Evolutionary conservation across 371 early-diverging fungal species (phyloP).

Genomic region (Mucor ambiguus): DNA sequence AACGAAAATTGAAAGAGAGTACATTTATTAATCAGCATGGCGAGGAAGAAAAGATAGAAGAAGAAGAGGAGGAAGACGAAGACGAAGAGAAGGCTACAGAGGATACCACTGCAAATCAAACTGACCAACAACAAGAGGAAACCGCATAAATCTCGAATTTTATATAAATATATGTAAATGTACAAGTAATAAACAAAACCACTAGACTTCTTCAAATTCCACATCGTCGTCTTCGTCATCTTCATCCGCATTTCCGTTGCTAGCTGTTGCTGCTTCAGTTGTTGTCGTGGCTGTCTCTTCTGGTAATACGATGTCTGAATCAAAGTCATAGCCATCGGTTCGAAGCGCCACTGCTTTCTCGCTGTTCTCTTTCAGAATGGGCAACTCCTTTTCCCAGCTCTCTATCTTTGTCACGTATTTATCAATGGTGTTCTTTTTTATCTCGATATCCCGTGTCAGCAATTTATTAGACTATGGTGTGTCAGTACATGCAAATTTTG

Average conservation of each 20-base stretch:
- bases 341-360: slow-evolving; percentile 15
- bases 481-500: neutral
- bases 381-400: slow-evolving; percentile 26
- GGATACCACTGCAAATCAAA: neutral
- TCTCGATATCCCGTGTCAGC: slow-evolving; percentile 28
- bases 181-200: neutral
- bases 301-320: slow-evolving; percentile 9
- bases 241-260: neutral
- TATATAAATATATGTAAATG: neutral
- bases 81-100: neutral
- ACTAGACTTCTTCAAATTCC: slow-evolving; percentile 37
- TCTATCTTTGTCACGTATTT: slow-evolving; percentile 28
- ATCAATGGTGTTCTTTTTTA: slow-evolving; percentile 25
- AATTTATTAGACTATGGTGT: slow-evolving; percentile 19
- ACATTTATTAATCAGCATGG: slow-evolving; percentile 36
- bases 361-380: slow-evolving; percentile 19
- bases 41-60: slow-evolving; percentile 18
- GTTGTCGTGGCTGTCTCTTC: neutral
- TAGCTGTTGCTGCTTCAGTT: neutral
- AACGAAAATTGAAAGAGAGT: slow-evolving; percentile 72
- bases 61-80: slow-evolving; percentile 15
- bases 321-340: slow-evolving; percentile 23
- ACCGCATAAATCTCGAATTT: neutral
- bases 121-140: neutral
- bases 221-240: slow-evolving; percentile 30